Conservation (phyloP, 2,329 filamentous ascomycete genomes). For the Alternaria longipes region DNA sequence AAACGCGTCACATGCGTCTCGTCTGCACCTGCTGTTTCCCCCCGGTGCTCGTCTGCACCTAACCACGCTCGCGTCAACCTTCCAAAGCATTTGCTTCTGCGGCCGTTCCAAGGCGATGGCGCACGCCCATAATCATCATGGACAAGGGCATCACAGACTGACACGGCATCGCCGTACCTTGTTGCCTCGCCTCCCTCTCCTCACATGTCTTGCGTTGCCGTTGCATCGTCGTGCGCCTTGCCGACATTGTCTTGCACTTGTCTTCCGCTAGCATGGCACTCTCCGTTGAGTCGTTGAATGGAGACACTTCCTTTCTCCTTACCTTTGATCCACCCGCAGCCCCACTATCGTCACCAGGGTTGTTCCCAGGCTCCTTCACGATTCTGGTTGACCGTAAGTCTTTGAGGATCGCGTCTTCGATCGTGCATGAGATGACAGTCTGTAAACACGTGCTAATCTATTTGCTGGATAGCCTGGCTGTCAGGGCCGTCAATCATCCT, state of each 20-base stretch:
- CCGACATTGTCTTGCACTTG: conserved; percentile 7
- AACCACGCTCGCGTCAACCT: conserved; percentile 19
- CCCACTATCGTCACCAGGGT: conserved; percentile 48
- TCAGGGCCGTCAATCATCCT: conserved; percentile 67
- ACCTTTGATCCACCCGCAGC: conserved; percentile 66
- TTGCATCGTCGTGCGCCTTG: conserved; percentile 10
- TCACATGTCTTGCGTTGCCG: conserved; percentile 8
- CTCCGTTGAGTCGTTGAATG: conserved; percentile 70
- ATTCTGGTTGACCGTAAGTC: conserved; percentile 70
- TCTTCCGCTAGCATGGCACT: conserved; percentile 63
- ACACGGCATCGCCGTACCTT: conserved; percentile 7
- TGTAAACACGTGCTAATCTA: conserved; percentile 10
- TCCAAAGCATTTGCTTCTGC: conserved; percentile 11
- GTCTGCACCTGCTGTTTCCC: conserved; percentile 18
- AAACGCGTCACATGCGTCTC: conserved; percentile 11
- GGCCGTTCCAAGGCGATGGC: conserved; percentile 12
- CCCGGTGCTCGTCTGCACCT: conserved; percentile 14
- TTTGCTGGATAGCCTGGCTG: conserved; percentile 64
- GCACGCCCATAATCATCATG: conserved; percentile 11
- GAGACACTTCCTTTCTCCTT: conserved; percentile 71
- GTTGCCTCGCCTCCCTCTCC: conserved; percentile 4
- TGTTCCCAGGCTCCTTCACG: conserved; percentile 64
- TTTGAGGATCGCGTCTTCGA: background rate
- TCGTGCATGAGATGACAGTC: background rate
- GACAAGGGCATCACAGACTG: conserved; percentile 19